phyloP scores from a whole-genome alignment of 2,329 filamentous ascomycete species.

The Fonsecaea monophora region DNA sequence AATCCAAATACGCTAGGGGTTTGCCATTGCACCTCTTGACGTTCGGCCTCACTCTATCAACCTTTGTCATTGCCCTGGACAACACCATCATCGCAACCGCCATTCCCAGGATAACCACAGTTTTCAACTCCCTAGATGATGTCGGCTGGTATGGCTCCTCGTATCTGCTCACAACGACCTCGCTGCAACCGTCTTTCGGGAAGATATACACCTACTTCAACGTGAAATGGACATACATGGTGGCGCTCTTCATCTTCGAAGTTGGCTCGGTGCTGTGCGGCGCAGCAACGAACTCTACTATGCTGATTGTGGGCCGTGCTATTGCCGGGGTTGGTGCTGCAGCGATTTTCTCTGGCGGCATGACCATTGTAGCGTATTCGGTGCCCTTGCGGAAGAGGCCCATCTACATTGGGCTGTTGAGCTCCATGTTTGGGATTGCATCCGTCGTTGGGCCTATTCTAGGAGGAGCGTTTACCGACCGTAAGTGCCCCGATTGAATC shows the following conservation, averaged over 20 bases:
- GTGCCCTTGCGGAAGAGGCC: conserved; percentile 39
- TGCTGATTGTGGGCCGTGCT: conserved; percentile 43
- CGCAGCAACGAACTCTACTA: conserved; percentile 38
- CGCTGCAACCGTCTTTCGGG: conserved; percentile 42
- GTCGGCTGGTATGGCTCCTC: conserved; percentile 43
- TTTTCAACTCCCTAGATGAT: conserved; percentile 42
- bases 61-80: conserved; percentile 43
- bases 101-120: conserved; percentile 41
- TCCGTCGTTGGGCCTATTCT: conserved; percentile 50
- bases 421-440: conserved; percentile 64
- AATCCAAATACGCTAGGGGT: conserved; percentile 39
- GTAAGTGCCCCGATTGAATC: conserved; percentile 38
- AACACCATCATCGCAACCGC: conserved; percentile 43
- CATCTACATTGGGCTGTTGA: conserved; percentile 52
- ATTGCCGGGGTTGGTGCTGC: conserved; percentile 42
- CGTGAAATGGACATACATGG: conserved; percentile 41
- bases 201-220: conserved; percentile 43
- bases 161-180: conserved; percentile 41
- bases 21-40: conserved; percentile 37
- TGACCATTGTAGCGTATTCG: conserved; percentile 41
- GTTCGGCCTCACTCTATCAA: conserved; percentile 40
- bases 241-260: conserved; percentile 40
- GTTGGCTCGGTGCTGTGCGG: conserved; percentile 42
- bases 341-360: conserved; percentile 42
- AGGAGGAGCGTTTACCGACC: conserved; percentile 55